These are phyloP conservation scores for Acacia melanoxylon DNA, from an alignment of 306 rosid genomes.

Conservation along the genomic window DNA sequence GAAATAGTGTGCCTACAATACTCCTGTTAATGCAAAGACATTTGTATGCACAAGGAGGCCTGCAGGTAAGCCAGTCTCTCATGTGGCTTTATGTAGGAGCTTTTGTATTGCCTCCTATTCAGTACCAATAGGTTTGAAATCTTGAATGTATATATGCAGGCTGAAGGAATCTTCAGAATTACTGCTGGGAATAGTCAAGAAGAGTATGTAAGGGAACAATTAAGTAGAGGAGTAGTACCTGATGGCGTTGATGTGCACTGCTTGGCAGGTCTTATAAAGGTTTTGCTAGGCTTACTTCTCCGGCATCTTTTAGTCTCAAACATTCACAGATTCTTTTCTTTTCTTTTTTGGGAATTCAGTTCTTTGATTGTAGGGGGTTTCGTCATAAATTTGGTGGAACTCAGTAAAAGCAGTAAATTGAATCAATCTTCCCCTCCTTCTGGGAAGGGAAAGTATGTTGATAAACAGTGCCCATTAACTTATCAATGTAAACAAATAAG, in stretches of 20 bases:
- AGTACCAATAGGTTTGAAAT: constrained; percentile 25
- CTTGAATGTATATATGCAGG: constrained; percentile 52
- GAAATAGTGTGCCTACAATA: constrained; percentile 94
- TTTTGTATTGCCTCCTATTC: constrained; percentile 30
- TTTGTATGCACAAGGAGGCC: constrained; percentile 82
- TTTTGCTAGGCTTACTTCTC: constrained; percentile 21
- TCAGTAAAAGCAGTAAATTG: not conserved
- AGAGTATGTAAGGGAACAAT: constrained; percentile 86
- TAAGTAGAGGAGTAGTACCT: constrained; percentile 81
- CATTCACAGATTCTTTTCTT: not conserved
- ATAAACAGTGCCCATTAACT: constrained; percentile 23
- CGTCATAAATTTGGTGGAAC: constrained; percentile 8
- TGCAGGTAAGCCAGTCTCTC: constrained; percentile 64
- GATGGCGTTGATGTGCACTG: constrained; percentile 86
- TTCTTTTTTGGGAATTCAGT: constrained; percentile 9
- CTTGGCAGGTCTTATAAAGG: constrained; percentile 97
- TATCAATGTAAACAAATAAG: constrained; percentile 4
- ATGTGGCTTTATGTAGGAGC: constrained; percentile 3
- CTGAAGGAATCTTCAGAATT: constrained; percentile 98
- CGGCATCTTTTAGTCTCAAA: not conserved
- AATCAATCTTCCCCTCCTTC: not conserved
- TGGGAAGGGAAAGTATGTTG: not conserved
- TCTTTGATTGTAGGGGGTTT: constrained; percentile 19
- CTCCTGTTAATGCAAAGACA: constrained; percentile 89
- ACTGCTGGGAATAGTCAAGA: constrained; percentile 94